Evolutionary conservation across 495 filamentous ascomycete genomes (phyloP), one percentile per base, ranked within the genome.

Genomic region (Hypoxylon fuscum): DNA sequence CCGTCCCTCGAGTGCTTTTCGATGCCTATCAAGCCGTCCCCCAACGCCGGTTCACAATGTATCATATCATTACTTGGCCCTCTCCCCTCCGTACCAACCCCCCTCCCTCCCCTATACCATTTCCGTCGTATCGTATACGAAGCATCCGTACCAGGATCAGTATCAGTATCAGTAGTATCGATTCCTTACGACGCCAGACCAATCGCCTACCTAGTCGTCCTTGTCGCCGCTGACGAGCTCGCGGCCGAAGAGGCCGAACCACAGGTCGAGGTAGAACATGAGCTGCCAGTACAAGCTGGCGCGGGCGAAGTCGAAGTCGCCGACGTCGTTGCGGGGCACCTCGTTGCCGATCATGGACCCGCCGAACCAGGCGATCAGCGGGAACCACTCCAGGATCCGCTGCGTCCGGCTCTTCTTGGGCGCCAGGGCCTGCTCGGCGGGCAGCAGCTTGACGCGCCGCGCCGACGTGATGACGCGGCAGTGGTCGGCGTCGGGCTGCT

Each of bases 281-380:
- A 84, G 41, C 61, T 80, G 83, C 92, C 92, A 96, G 74, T 93
- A 96, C 37, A 88, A 70, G 55, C 86, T 90, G 2, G 92, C 92
- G 57, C 79, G 83, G 32, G 80, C 82, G 74, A 84, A 88, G 64
- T 96, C 92, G 58, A 96, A 93, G 1, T 84, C 83, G n/a, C 91
- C 92, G 43, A 86, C 77, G n/a, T 93, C 91, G 29, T 79, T 86
- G 37, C 90, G 81, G 34, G 90, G 90, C 17, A 93, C 86, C 48
- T 87, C 83, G 60, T 87, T 87, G 3, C 92, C 92, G 52, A 96
- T 93, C 54, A 95, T 85, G 57, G 91, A 89, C 22, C 88, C 85
- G 3, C 84, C 88, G 61, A 93, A 88, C 84, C 87, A 89, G 53
- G 78, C 82, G 47, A 90, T 67, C 43, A 89, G 75, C 0, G 88